A percentile compares a stretch with the other conserved stretches of the same genome.
Conservation (phyloP, 2,329 filamentous ascomycete genomes). For the Phaeoacremonium minimum region DNA sequence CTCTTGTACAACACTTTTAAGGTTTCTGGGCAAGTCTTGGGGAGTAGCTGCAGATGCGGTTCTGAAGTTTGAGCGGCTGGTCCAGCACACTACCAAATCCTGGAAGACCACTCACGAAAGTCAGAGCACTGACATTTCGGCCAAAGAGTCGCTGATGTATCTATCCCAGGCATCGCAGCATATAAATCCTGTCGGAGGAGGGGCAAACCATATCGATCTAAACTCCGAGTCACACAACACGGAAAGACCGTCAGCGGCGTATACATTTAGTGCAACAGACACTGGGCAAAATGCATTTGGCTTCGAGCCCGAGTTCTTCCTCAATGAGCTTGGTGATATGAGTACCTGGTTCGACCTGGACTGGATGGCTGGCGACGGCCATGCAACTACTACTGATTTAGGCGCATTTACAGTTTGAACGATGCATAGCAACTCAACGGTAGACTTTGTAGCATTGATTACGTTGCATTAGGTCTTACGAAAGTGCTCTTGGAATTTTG, state of each 20-base stretch:
- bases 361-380: slow-evolving; percentile 15
- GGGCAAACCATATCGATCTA: too few relatives aligned
- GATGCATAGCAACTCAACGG: background rate
- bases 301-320: slow-evolving; percentile 10
- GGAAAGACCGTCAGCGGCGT: too few relatives aligned
- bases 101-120: slow-evolving; percentile 5
- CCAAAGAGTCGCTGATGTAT: background rate
- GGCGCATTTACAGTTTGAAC: background rate
- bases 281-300: too few relatives aligned
- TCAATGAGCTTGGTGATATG: slow-evolving; percentile 18
- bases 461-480: background rate
- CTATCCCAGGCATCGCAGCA: slow-evolving; percentile 4
- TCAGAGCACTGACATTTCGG: slow-evolving; percentile 2
- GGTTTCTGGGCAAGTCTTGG: slow-evolving; percentile 16
- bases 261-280: too few relatives aligned
- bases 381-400: background rate
- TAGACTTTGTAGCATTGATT: background rate
- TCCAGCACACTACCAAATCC: slow-evolving; percentile 4
- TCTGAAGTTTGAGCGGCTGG: slow-evolving; percentile 19
- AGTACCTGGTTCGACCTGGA: slow-evolving; percentile 19
- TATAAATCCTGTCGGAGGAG: too few relatives aligned
- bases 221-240: too few relatives aligned
- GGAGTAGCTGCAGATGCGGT: slow-evolving; percentile 30
- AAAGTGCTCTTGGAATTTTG: background rate
- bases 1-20: slow-evolving; percentile 14